Base-by-base conservation (phyloP, 768 basidiomycete genomes). In the Galerina marginata region DNA sequence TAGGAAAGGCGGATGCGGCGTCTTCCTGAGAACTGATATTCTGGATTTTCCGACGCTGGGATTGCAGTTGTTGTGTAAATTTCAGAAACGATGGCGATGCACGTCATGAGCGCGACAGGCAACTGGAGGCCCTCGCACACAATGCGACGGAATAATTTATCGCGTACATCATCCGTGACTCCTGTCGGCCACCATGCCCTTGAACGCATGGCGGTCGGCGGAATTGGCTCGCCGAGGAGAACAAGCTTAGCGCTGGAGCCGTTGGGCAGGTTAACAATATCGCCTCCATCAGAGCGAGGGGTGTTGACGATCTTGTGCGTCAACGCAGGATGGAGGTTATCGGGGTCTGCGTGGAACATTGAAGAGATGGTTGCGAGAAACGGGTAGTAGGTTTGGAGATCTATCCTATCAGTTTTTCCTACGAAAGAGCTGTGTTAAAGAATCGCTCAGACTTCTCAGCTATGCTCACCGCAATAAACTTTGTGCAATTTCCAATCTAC, bases 11-110 rank as follows among this genome's bases (percentile, higher is more conserved):
- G 72, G 7, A 76, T 54, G 1, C 80, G 72, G 0, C 67, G 52
- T 45, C 65, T 39, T n/a, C 69, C 67, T 65, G 60, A 42, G 16
- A 29, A 20, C 33, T 61, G 63, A 6, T 20, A 36, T 15, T 50
- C 33, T 11, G 54, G 23, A 9, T 25, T 36, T 25, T 54, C 33
- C 25, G 46, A 54, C 9, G 43, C 33, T 14, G 63, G 49, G 9
- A 59, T 14, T n/a, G 60, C 60, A 10, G 57, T 61, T 4, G 81
- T 79, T 1, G 78, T 77, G 62, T 80, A 81, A 39, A 82, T 71
- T 57, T 77, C 75, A 1, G 74, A 64, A 2, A 81, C 69, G 5
- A 82, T 62, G 0, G 75, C 68, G 25, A 81, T 38, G 43, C 69
- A 69, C 3, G 72, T 67, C 15, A 76, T 65, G 6, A 72, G 67